Evolutionary conservation across 371 early-diverging fungal genomes (phyloP), one percentile per base, ranked within the genome.

Genomic region (Capniomyces stellatus): DNA sequence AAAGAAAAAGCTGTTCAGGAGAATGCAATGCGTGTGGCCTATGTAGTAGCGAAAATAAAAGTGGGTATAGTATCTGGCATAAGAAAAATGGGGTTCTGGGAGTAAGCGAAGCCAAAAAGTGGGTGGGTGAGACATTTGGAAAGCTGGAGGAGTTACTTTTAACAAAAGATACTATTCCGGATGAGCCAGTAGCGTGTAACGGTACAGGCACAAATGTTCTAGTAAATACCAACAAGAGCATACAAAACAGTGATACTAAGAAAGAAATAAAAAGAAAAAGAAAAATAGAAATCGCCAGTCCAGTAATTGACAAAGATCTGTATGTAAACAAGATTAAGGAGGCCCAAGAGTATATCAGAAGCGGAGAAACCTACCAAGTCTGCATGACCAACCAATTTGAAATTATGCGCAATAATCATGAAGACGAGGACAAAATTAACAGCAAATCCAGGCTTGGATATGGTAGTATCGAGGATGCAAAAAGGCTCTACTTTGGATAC

Each of bases 301-400:
- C 52, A 25, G 3, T 10, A 3, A 41, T 52, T 4, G 12, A 19
- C 18, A 23, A 52, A 41, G 52, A 52, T n/a, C 29, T 25, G 1
- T 93, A 94, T 50, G 57, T 89, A 0, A 52, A 63, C 0, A 75
- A 79, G 12, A 82, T 95, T 29, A 64, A 63, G 39, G 54, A 61
- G 28, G 78, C 87, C 23, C 62, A 83, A 21, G 59, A 74, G 18
- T 67, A 71, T 42, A 96, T 96, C 57, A 55, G 67, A 1, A 75
- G 79, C 56, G 97, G 97, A 29, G 93, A 96, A 61, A 80, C 91
- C 2, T 96, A 96, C 62, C 94, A 96, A 61, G 63, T 93, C 1
- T 92, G 93, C 62, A 59, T 96, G 50, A 96, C 97, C 0, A 90
- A 87, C 0, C 86, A 85, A 29, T 79, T 89, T 63, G 67, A 74